A percentile compares a stretch with the other conserved stretches of the same genome.
Conservation (phyloP, 2,329 filamentous ascomycete species). For the Apiospora kogelbergensis region DNA sequence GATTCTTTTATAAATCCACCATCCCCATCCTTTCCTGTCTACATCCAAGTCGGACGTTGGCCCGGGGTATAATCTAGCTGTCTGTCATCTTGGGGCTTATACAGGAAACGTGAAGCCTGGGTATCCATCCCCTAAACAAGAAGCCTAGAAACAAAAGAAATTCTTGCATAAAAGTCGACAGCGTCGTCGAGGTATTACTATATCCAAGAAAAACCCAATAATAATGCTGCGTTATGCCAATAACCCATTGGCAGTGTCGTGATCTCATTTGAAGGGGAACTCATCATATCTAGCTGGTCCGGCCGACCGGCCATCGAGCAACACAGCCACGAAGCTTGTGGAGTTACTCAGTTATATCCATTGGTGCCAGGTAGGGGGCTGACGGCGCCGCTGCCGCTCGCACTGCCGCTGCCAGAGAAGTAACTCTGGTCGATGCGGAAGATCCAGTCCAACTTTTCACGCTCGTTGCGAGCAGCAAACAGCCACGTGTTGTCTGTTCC, state of each 20-base stretch:
- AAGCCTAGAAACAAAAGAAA: slow-evolving; percentile 6
- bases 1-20: background rate
- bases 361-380: slow-evolving; percentile 35
- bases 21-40: background rate
- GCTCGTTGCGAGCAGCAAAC: slow-evolving; percentile 84
- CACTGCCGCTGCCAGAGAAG: slow-evolving; percentile 47
- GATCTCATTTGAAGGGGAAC: background rate
- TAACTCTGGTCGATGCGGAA: slow-evolving; percentile 86
- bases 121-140: slow-evolving; percentile 6
- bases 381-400: slow-evolving; percentile 36
- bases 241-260: background rate
- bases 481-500: slow-evolving; percentile 93
- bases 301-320: background rate
- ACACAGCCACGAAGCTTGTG: background rate
- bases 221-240: slow-evolving; percentile 8
- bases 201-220: slow-evolving; percentile 1
- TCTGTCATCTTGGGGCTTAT: background rate
- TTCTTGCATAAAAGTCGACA: background rate
- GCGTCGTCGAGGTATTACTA: background rate
- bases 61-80: slow-evolving; percentile 1
- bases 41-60: background rate
- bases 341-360: slow-evolving; percentile 10
- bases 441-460: slow-evolving; percentile 97
- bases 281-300: slow-evolving; percentile 1
- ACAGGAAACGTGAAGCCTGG: background rate